Conservation (phyloP, 257 asterid genomes). For the Phtheirospermum japonicum region DNA sequence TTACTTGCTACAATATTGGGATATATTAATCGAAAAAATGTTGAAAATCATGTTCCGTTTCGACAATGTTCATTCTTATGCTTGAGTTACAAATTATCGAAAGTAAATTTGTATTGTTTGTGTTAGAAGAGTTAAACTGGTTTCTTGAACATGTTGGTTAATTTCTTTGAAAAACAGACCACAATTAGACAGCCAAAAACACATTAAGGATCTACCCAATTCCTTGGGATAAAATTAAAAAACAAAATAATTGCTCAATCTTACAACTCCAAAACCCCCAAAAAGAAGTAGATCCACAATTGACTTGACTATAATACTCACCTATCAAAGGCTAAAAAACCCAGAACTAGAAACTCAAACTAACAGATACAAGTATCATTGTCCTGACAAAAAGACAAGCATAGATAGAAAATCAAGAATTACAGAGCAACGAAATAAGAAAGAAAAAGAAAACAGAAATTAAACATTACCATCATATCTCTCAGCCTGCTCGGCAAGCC, state of each 20-base stretch:
- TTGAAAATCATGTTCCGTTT: no score
- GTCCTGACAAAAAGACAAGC: slow-evolving; percentile 13
- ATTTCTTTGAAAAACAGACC: not conserved
- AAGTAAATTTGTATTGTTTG: no score
- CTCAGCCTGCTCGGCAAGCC: slow-evolving; percentile 79
- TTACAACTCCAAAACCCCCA: not conserved
- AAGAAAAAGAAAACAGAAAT: not conserved
- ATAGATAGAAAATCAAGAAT: not conserved
- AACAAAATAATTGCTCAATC: not conserved
- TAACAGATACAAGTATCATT: no score
- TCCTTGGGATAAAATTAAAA: slow-evolving; percentile 4
- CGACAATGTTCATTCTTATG: no score
- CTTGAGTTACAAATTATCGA: no score
- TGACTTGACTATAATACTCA: slow-evolving; percentile 3
- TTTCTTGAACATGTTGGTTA: no score
- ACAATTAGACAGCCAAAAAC: not conserved
- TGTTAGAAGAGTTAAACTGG: no score
- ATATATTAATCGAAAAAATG: no score
- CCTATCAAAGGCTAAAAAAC: not conserved
- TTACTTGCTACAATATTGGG: no score
- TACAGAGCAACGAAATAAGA: not conserved
- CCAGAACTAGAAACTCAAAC: not conserved
- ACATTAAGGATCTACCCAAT: not conserved
- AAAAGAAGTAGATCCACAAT: slow-evolving; percentile 9
- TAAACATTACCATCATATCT: slow-evolving; percentile 59